Evolutionary conservation across 805 yeast species (phyloP).

Genomic region (Hanseniaspora thailandica): DNA sequence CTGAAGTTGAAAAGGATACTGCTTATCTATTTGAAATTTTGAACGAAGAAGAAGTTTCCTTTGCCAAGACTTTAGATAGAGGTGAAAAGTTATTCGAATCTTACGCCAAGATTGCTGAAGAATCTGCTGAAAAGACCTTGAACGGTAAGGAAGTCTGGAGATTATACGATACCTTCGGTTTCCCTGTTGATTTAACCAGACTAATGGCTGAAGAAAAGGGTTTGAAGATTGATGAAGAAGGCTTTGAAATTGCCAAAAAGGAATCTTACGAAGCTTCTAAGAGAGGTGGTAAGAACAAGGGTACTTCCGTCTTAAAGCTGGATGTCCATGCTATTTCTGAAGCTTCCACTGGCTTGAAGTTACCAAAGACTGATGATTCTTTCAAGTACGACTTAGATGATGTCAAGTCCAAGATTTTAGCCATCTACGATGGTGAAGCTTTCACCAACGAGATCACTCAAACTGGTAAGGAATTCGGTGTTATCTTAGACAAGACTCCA

Average conservation of each 20-base stretch:
- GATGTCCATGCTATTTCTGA: slow-evolving; percentile 83
- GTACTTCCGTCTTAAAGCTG: slow-evolving; percentile 55
- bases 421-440: slow-evolving; percentile 19
- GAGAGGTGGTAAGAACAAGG: slow-evolving; percentile 58
- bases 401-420: slow-evolving; percentile 38
- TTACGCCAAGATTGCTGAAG: slow-evolving; percentile 73
- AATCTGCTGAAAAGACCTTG: slow-evolving; percentile 60
- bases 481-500: slow-evolving; percentile 78
- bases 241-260: slow-evolving; percentile 79
- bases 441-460: slow-evolving; percentile 32
- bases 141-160: slow-evolving; percentile 97
- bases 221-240: slow-evolving; percentile 79
- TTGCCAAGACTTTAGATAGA: slow-evolving; percentile 89
- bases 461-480: slow-evolving; percentile 52
- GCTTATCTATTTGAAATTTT: slow-evolving; percentile 75
- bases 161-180: slow-evolving; percentile 94
- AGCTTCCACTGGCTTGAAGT: slow-evolving; percentile 44
- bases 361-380: slow-evolving; percentile 75
- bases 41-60: slow-evolving; percentile 91
- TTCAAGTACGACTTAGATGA: slow-evolving; percentile 65
- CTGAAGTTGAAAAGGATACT: slow-evolving; percentile 68
- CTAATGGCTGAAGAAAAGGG: slow-evolving; percentile 98
- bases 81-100: slow-evolving; percentile 95
- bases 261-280: slow-evolving; percentile 92
- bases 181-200: slow-evolving; percentile 96